Percentiles rank a stretch among this genome's conserved stretches.
Evolutionary conservation across 352 stramenopile species (phyloP).

Genomic region (Phytophthora sp.): DNA sequence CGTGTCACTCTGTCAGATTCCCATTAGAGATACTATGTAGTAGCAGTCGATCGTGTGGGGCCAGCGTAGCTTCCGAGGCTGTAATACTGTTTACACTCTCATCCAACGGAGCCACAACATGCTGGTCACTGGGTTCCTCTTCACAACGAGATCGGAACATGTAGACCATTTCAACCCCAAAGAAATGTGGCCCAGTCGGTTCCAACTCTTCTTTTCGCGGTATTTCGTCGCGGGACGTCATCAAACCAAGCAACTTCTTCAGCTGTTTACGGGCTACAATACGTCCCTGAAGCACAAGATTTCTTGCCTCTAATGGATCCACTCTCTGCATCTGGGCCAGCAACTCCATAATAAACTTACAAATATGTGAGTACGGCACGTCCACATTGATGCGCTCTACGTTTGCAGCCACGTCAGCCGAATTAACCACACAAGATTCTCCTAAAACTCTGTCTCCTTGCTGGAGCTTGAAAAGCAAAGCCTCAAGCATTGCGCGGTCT

Average conservation of each 20-base stretch:
- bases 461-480: constrained; percentile 16
- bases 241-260: constrained; percentile 17
- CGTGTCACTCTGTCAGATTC: constrained; percentile 32
- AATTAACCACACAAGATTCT: constrained; percentile 5
- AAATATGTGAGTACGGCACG: constrained; percentile 57
- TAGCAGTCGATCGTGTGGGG: not conserved
- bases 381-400: constrained; percentile 53
- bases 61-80: not conserved
- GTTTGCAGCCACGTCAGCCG: constrained; percentile 19
- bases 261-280: constrained; percentile 43
- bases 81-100: not conserved
- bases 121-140: constrained; percentile 3
- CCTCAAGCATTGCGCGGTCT: constrained; percentile 26
- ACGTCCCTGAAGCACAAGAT: constrained; percentile 49
- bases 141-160: constrained; percentile 5
- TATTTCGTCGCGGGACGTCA: constrained; percentile 23
- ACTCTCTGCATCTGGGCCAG: constrained; percentile 48
- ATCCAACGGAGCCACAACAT: no score
- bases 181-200: not conserved
- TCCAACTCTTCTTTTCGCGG: not conserved
- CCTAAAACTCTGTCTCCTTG: constrained; percentile 17
- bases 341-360: constrained; percentile 59
- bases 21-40: not conserved
- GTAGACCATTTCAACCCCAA: constrained; percentile 13
- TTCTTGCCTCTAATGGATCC: constrained; percentile 60